Percentiles rank a stretch among this genome's conserved stretches.
Evolutionary conservation across 352 stramenopile genomes (phyloP).

Genomic region (Thalassiosira hispida): DNA sequence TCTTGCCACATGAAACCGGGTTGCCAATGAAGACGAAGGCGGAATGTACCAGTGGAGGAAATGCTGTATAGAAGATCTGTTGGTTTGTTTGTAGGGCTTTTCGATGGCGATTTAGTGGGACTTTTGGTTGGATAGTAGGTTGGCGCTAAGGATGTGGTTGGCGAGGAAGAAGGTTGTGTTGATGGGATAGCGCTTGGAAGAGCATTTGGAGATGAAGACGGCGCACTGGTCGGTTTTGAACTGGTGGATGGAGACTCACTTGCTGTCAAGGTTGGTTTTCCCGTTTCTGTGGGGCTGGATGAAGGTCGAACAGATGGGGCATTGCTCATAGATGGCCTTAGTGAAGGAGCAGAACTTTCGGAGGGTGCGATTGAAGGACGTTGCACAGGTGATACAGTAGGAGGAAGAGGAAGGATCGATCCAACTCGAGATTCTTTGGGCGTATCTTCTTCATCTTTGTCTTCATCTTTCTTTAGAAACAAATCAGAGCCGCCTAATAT

Average conservation of each 20-base stretch:
- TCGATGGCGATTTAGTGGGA: neutral
- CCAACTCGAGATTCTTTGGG: no score
- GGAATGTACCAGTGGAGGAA: slow-evolving; percentile 23
- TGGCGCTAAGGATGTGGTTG: slow-evolving; percentile 4
- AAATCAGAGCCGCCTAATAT: neutral
- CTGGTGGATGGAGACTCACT: neutral
- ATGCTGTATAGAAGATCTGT: neutral
- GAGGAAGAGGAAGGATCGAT: slow-evolving; percentile 1
- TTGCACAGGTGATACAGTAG: slow-evolving; percentile 1
- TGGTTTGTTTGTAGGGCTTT: neutral
- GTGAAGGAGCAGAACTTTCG: slow-evolving; percentile 5
- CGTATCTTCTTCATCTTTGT: neutral
- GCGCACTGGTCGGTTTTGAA: neutral
- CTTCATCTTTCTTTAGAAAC: neutral
- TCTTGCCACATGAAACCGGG: slow-evolving; percentile 48
- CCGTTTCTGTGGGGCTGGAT: neutral
- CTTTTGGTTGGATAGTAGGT: neutral
- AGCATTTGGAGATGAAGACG: slow-evolving; percentile 6
- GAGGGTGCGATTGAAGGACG: neutral
- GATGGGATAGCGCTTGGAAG: slow-evolving; percentile 2
- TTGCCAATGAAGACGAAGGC: slow-evolving; percentile 40
- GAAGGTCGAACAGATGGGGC: neutral
- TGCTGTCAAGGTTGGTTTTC: neutral
- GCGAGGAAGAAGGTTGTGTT: slow-evolving; percentile 1
- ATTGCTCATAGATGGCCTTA: neutral